Conservation (phyloP, 169 alveolate species). For the Plasmodium vinckei region DNA sequence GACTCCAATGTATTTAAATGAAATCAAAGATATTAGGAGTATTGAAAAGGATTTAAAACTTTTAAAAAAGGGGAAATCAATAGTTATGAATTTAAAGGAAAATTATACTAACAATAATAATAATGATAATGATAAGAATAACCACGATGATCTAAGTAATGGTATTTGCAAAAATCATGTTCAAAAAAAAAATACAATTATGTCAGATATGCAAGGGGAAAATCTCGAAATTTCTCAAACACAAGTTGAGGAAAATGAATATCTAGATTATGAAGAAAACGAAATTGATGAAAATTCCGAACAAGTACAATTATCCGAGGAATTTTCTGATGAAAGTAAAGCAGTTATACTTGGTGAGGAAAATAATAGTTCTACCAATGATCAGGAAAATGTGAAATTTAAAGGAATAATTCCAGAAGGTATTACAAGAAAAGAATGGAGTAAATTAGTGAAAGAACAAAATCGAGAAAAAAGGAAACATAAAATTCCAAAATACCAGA, state of each 20-base stretch:
- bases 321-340: slow-evolving; percentile 27
- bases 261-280: slow-evolving; percentile 9
- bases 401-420: slow-evolving; percentile 89
- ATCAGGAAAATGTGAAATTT: slow-evolving; percentile 74
- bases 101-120: too few species aligned
- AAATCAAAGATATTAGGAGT: slow-evolving; percentile 80
- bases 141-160: neutral
- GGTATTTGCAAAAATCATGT: neutral
- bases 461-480: slow-evolving; percentile 85
- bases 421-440: slow-evolving; percentile 88
- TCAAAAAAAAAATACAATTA: neutral
- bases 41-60: slow-evolving; percentile 80
- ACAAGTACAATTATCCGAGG: neutral
- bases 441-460: slow-evolving; percentile 86
- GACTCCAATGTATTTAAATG: slow-evolving; percentile 85
- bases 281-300: neutral
- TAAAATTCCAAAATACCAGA: slow-evolving; percentile 89
- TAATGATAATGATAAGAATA: neutral
- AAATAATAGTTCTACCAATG: slow-evolving; percentile 15
- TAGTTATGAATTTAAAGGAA: slow-evolving; percentile 45
- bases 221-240: neutral
- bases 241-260: neutral
- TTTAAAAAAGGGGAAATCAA: slow-evolving; percentile 74
- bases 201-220: neutral
- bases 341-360: neutral